Conservation (phyloP, 164 flowering plant species). For the Vitis rupestris region DNA sequence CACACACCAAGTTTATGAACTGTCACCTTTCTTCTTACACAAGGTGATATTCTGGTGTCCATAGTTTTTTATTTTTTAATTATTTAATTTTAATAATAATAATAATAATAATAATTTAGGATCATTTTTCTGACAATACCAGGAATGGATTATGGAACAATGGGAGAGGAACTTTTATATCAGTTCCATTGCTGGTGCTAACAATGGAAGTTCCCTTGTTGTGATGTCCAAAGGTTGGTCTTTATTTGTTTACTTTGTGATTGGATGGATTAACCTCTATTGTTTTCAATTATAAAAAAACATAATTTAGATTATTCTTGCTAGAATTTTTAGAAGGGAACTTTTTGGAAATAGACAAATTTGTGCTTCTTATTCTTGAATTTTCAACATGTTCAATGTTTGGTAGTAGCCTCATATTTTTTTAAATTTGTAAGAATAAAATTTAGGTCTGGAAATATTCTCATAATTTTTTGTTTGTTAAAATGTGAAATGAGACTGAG, state of each 20-base stretch:
- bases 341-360: too few relatives aligned
- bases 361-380: too few relatives aligned
- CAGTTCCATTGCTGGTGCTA: conserved; percentile 79
- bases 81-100: neutral
- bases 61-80: neutral
- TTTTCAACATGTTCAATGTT: too few relatives aligned
- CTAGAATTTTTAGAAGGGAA: too few relatives aligned
- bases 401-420: too few relatives aligned
- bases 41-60: conserved; percentile 42
- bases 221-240: conserved; percentile 89
- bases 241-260: neutral
- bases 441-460: too few relatives aligned
- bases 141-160: conserved; percentile 96
- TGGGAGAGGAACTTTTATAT: conserved; percentile 90
- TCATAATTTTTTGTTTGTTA: too few relatives aligned
- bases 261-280: neutral
- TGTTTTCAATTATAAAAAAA: neutral
- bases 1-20: conserved; percentile 67
- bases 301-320: neutral
- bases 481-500: too few relatives aligned
- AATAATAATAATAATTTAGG: neutral
- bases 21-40: conserved; percentile 74
- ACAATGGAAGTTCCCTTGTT: conserved; percentile 82
- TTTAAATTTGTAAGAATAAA: too few relatives aligned
- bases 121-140: conserved; percentile 12